Evolutionary conservation across 2,329 filamentous ascomycete species (phyloP).

Genomic region (Pyrenochaeta sp.): DNA sequence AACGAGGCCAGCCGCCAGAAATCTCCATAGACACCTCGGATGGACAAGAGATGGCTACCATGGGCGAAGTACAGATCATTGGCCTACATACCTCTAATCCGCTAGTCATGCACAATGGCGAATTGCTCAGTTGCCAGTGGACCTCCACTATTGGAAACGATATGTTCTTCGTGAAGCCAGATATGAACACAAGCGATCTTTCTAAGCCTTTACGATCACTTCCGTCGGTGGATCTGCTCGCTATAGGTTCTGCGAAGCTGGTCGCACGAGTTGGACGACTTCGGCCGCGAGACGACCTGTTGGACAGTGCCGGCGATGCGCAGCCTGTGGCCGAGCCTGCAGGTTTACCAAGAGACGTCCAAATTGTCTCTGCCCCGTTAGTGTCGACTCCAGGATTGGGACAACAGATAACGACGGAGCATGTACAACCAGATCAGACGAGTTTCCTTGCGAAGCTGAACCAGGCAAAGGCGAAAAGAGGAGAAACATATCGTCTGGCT

Average conservation of each 20-base stretch:
- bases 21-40: constrained; percentile 12
- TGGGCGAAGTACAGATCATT: constrained; percentile 75
- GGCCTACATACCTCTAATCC: constrained; percentile 80
- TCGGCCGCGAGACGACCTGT: constrained; percentile 41
- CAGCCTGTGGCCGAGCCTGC: constrained; percentile 8
- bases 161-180: constrained; percentile 68
- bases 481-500: constrained; percentile 42
- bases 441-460: constrained; percentile 53
- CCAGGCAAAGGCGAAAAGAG: constrained; percentile 52
- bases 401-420: constrained; percentile 3
- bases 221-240: constrained; percentile 73
- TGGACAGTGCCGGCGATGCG: constrained; percentile 14
- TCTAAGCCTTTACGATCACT: constrained; percentile 58
- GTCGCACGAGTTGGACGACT: constrained; percentile 71
- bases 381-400: not conserved
- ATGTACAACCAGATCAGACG: constrained; percentile 32
- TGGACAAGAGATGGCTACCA: constrained; percentile 21
- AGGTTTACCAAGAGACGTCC: constrained; percentile 3
- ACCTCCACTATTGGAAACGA: constrained; percentile 84
- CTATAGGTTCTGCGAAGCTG: constrained; percentile 74
- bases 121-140: constrained; percentile 83
- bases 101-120: constrained; percentile 79
- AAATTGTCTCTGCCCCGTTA: not conserved
- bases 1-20: constrained; percentile 25
- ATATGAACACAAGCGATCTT: constrained; percentile 30